Evolutionary conservation across 768 basidiomycete genomes (phyloP), one percentile per base, ranked within the genome.

Genomic region (Lyophyllum semitale): DNA sequence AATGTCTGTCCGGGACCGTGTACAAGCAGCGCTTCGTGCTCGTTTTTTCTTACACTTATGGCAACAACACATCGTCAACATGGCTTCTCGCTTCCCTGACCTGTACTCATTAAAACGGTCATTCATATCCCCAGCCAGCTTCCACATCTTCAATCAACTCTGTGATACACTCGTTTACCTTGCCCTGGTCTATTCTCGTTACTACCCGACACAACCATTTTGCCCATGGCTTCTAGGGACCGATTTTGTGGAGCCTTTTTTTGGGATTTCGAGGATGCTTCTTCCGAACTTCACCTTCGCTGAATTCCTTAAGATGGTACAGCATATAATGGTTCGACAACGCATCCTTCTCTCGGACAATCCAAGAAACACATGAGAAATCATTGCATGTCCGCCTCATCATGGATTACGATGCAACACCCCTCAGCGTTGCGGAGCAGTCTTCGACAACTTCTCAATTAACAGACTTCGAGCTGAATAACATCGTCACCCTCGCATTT

Each of bases 241-340:
- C 0, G 62, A 63, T 9, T 65, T 66, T 25, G 61, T 69, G 7
- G 66, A 69, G 49, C 66, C 68, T 33, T 68, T 69, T 61, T 69
- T 68, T 43, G 66, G 67, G 0, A 55, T 68, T 2, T 64, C 66
- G 0, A 58, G 62, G 2, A 57, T 61, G 46, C 52, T 70, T 38
- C 51, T 70, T 7, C 66, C 68, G 1, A 63, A 70, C 38, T 70
- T 70, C 49, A 63, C 66, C 1, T 70, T 63, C 30, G 56, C 59
- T 0, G 67, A 70, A 48, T 58, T 70, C 40, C 22, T 68, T 1
- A 63, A 63, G 35, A 57, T 69, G 2, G 55, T 65, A 12, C 58
- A 65, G 41, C 68, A 69, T 51, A 56, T 68, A 4, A 60, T 63
- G 64, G 55, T 67, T 1, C 49, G 66, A 1, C 68, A 70, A 42